Percentiles rank a stretch among this genome's conserved stretches.
phyloP scores from a whole-genome alignment of 257 asterid species.

The Rubia yunnanensis region DNA sequence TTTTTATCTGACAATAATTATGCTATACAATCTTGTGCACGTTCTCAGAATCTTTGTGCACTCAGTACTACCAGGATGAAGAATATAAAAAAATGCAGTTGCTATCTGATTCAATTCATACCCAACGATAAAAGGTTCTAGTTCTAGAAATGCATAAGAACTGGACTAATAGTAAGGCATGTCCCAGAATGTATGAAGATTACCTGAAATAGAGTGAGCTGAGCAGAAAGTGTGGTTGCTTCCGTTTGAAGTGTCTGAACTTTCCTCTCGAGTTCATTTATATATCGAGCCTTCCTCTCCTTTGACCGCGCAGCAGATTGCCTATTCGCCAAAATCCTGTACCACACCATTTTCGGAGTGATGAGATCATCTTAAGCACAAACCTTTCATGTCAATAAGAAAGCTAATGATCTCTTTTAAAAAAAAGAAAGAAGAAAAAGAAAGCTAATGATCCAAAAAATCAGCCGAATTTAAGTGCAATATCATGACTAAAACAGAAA shows the following conservation, averaged over 20 bases:
- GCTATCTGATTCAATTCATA: not conserved
- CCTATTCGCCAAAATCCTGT: constrained; percentile 87
- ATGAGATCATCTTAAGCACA: not conserved
- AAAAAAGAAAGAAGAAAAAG: too few relatives aligned
- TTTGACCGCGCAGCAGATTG: constrained; percentile 95
- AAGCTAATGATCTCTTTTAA: too few relatives aligned
- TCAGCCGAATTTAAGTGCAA: not conserved
- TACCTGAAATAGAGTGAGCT: constrained; percentile 71
- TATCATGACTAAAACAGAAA: not conserved
- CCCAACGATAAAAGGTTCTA: not conserved
- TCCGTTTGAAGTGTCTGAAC: constrained; percentile 95
- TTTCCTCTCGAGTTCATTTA: constrained; percentile 88
- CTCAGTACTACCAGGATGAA: not conserved
- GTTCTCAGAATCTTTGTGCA: not conserved
- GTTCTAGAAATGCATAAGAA: not conserved
- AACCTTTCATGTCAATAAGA: not conserved
- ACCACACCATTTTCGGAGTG: not conserved
- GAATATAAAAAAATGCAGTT: not conserved
- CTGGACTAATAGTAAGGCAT: too few relatives aligned
- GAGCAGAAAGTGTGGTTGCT: constrained; percentile 87
- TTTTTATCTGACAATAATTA: too few relatives aligned
- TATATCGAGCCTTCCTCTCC: constrained; percentile 77
- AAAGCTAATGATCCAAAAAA: not conserved
- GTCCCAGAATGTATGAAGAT: not conserved
- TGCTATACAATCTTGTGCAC: too few relatives aligned